Evolutionary conservation across 768 basidiomycete genomes (phyloP), one percentile per base, ranked within the genome.

Genomic region (Boletales sp.): DNA sequence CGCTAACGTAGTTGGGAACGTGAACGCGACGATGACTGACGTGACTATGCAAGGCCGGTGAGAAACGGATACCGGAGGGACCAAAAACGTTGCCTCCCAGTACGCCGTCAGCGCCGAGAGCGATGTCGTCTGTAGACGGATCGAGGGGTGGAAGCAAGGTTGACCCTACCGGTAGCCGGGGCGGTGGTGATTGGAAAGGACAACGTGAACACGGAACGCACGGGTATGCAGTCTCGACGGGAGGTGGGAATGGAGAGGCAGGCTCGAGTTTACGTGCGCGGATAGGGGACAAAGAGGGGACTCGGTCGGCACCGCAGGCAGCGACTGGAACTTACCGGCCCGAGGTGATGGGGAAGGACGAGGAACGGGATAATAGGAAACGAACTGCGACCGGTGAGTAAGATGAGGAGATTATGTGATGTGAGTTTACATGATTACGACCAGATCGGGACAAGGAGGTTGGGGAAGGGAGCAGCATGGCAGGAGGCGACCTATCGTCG

Each of bases 21-120:
- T 40, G 45, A 40, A 41, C 17, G 41, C 34, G 44, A 45, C 40
- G 15, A 7, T 57, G 38, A 48, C 34, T 52, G 11, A 57, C 45
- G 17, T 34, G 36, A 47, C 19, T 21, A 27, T 34, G 45, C 45
- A 52, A 82, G 81, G 55, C 72, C 40, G 65, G 60, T 40, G 84
- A 85, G 54, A 84, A 83, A 62, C 78, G 81, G 43, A 63, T 72
- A 43, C 74, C 76, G 7, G 84, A 86, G 8, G 77, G 74, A 9
- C 78, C 77, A 14, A 82, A 81, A 63, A 62, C 68, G 18, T 65
- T 81, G 32, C 80, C 82, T 11, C 73, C 82, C 10, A 77, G 69
- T 36, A 81, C 82, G 5, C 86, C 86, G 17, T 86, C 84, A 36
- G 87, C 77, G 8, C 87, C 87, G 8, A 76, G 86, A 56, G 83